A percentile compares a stretch with the other conserved stretches of the same genome.
phyloP scores from a whole-genome alignment of 2,329 filamentous ascomycete species.

The Epichloe hybrida region DNA sequence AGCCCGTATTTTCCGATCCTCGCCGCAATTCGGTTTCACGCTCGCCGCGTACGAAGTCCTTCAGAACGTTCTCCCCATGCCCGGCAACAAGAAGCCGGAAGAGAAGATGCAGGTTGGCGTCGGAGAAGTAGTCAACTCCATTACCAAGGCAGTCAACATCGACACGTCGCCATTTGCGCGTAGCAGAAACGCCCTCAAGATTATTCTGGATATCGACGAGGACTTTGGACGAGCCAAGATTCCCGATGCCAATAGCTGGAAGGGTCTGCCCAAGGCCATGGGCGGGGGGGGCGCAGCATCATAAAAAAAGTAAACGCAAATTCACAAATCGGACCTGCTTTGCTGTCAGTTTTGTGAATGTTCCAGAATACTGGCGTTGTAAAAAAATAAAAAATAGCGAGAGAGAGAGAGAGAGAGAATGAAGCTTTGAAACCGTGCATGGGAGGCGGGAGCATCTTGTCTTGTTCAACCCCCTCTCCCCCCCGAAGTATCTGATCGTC shows the following conservation, averaged over 20 bases:
- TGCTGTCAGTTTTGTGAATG: no score
- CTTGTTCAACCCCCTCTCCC: no score
- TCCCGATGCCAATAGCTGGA: conserved; percentile 39
- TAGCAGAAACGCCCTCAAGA: conserved; percentile 85
- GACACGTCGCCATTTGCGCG: conserved; percentile 38
- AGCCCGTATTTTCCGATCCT: conserved; percentile 86
- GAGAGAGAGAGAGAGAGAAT: no score
- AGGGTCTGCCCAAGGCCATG: conserved; percentile 36
- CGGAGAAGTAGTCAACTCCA: conserved; percentile 44
- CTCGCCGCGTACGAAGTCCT: conserved; percentile 90
- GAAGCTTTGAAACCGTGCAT: no score
- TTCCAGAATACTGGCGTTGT: no score
- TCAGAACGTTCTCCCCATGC: conserved; percentile 61
- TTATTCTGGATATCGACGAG: conserved; percentile 86
- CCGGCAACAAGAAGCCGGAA: conserved; percentile 47
- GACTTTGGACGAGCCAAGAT: conserved; percentile 71
- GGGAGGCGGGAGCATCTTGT: no score
- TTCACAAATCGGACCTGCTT: no score
- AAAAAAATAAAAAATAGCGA: no score
- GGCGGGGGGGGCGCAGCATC: conserved; percentile 22
- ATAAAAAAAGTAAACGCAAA: background rate
- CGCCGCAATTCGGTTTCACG: conserved; percentile 95
- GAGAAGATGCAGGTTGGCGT: conserved; percentile 43
- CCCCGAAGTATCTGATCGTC: no score
- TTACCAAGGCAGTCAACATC: conserved; percentile 11